Conservation (phyloP, 345 rosid genomes). For the Salix caprea region DNA sequence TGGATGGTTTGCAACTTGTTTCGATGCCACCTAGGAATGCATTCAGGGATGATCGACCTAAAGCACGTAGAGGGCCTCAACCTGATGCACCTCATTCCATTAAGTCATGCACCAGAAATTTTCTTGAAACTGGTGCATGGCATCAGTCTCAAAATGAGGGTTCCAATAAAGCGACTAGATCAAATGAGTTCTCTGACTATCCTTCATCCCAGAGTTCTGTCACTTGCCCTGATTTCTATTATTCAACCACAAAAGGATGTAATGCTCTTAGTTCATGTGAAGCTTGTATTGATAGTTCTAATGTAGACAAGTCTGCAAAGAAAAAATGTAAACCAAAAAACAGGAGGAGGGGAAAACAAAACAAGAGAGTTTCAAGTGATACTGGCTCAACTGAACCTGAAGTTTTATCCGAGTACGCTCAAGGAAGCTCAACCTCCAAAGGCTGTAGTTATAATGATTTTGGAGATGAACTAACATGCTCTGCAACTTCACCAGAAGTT, state of each 20-base stretch:
- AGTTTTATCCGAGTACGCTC: slow-evolving; percentile 10
- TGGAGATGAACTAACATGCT: slow-evolving; percentile 12
- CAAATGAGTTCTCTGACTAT: slow-evolving; percentile 14
- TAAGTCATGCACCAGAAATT: slow-evolving; percentile 21
- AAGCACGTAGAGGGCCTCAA: slow-evolving; percentile 19
- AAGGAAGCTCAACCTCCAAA: slow-evolving; percentile 21
- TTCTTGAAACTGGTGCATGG: slow-evolving; percentile 22
- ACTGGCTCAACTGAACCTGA: slow-evolving; percentile 21
- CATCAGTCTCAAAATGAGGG: slow-evolving; percentile 26
- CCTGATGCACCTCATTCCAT: slow-evolving; percentile 13
- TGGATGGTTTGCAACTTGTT: slow-evolving; percentile 32
- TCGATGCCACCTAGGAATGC: slow-evolving; percentile 24
- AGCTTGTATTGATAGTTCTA: slow-evolving; percentile 12
- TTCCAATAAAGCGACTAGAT: slow-evolving; percentile 16
- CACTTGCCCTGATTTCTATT: slow-evolving; percentile 20
- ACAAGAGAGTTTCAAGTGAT: slow-evolving; percentile 25
- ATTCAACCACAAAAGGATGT: slow-evolving; percentile 20
- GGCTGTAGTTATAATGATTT: slow-evolving; percentile 15
- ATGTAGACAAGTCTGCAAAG: slow-evolving; percentile 17
- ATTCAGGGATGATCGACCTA: slow-evolving; percentile 18
- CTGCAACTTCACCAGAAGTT: slow-evolving; percentile 22
- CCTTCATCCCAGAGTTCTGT: slow-evolving; percentile 16
- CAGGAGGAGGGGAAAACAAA: slow-evolving; percentile 40
- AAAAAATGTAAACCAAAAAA: slow-evolving; percentile 31
- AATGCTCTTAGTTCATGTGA: slow-evolving; percentile 16